Evolutionary conservation across 108 stramenopile genomes (phyloP).

Genomic region (Skeletonema potamos): DNA sequence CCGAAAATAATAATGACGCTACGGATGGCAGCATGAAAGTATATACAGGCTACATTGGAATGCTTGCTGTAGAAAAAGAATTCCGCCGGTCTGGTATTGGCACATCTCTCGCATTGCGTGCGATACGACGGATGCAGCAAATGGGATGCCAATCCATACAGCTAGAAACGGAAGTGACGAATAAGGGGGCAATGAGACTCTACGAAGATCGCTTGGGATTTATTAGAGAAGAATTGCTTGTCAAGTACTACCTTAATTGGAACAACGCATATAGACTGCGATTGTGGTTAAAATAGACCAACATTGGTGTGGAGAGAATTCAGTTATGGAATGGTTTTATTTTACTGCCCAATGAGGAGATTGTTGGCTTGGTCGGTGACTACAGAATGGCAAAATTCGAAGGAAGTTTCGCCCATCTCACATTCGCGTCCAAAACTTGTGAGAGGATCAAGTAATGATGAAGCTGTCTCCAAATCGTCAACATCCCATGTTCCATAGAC

Average conservation of each 20-base stretch:
- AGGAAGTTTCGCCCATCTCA: background rate
- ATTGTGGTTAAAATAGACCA: constrained; percentile 63
- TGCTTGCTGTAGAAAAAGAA: constrained; percentile 73
- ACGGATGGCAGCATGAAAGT: background rate
- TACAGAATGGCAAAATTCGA: background rate
- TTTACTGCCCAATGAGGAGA: background rate
- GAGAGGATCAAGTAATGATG: background rate
- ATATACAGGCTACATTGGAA: constrained; percentile 65
- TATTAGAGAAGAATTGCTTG: constrained; percentile 79
- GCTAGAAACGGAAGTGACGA: constrained; percentile 82
- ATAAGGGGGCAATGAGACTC: constrained; percentile 67
- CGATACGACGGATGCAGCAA: constrained; percentile 64
- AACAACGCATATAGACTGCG: constrained; percentile 86
- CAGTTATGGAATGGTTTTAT: background rate
- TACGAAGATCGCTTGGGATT: constrained; percentile 87
- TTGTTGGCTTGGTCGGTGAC: background rate
- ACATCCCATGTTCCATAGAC: background rate
- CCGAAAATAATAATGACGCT: background rate
- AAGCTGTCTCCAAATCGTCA: background rate
- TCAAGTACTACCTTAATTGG: constrained; percentile 87
- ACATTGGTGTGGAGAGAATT: background rate
- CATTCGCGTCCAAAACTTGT: background rate
- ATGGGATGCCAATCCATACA: constrained; percentile 63
- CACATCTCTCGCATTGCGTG: constrained; percentile 63
- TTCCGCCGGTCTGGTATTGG: constrained; percentile 85